Base-by-base conservation (phyloP, 352 stramenopile genomes). In the Globisporangium cederbergense region DNA sequence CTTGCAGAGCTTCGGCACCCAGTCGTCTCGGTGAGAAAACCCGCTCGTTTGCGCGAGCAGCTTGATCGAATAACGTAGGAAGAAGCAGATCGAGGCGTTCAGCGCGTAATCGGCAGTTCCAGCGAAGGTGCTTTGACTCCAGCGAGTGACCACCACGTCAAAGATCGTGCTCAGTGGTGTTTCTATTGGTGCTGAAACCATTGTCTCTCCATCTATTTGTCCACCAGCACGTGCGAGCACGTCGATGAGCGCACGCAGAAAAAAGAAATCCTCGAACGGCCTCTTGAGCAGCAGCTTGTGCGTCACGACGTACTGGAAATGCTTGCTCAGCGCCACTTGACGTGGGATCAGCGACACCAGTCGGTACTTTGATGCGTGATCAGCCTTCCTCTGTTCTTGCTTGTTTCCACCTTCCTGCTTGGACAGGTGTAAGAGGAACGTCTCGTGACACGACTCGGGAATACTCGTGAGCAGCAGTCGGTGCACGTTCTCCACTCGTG, bases 1-100 rank as follows among this genome's bases (percentile, higher is more conserved):
- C 60, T 88, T 85, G 60, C 81, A 90, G 13, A 93, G 47, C 63
- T 86, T 85, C 20, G 78, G 73, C 13, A 79, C 79, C 81, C 84
- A 93, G 50, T 88, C 78, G 50, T 88, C 78, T 25, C 70, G 71
- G 4, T 78, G 38, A 2, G 40, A 55, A n/a, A 85, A 79, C 34
- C 47, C 34, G 14, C 42, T 66, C 56, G 22, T 52, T 22, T 6
- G 65, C 34, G 68, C 55, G 16, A 93, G 58, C 25, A 65, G 64
- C 7, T 65, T 62, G 43, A 91, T 66, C n/a, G 69, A 72, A 42
- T 86, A 89, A 40, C 79, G 79, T 20, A 93, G 61, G 61, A 91
- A 93, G 45, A 90, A 89, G 8, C 68, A 76, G 22, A 89, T 71
- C 0, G 82, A 89, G 4, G 68, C 57, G 49, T 90, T 85, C 16